These are phyloP conservation scores for Saccharata proteae DNA, from an alignment of 2,329 filamentous ascomycete species.

Conservation along the genomic window DNA sequence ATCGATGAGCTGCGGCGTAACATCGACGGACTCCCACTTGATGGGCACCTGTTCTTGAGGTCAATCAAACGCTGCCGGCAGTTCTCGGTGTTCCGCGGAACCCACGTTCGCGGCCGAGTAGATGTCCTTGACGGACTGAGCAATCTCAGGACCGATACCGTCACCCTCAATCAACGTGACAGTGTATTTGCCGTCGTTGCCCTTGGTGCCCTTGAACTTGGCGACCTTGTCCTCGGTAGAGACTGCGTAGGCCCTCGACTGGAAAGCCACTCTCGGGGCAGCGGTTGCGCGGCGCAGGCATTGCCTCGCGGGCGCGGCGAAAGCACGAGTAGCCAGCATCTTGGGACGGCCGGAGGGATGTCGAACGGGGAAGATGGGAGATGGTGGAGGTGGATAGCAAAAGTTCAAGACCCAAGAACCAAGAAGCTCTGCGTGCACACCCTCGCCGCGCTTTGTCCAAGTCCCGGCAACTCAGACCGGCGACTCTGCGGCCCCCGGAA, in stretches of 20 bases:
- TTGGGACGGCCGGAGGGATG: conserved; percentile 35
- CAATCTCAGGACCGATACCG: conserved; percentile 95
- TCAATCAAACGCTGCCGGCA: conserved; percentile 4
- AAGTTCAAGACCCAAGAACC: too few relatives aligned
- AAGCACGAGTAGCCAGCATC: conserved; percentile 75
- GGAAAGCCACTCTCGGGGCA: conserved; percentile 9
- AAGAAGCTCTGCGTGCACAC: too few relatives aligned
- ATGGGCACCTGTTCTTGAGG: conserved; percentile 56
- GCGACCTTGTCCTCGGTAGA: conserved; percentile 59
- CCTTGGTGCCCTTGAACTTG: conserved; percentile 87
- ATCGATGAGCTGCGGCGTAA: conserved; percentile 84
- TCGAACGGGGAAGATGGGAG: conserved; percentile 4
- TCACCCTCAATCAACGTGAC: conserved; percentile 98
- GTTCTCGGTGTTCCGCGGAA: conserved; percentile 9
- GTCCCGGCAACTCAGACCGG: too few relatives aligned
- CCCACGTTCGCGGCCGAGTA: conserved; percentile 83
- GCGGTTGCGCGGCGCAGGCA: conserved; percentile 54
- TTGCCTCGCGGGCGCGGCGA: conserved; percentile 67
- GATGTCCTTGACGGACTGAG: conserved; percentile 97
- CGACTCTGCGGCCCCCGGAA: too few relatives aligned
- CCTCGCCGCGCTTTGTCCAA: too few relatives aligned
- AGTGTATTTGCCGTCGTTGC: conserved; percentile 82
- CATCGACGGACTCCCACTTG: conserved; percentile 94
- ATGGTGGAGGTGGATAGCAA: not conserved
- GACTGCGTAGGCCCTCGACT: conserved; percentile 43